These are phyloP conservation scores for Pichia paraexigua DNA, from an alignment of 805 yeast species.

Conservation along the genomic window DNA sequence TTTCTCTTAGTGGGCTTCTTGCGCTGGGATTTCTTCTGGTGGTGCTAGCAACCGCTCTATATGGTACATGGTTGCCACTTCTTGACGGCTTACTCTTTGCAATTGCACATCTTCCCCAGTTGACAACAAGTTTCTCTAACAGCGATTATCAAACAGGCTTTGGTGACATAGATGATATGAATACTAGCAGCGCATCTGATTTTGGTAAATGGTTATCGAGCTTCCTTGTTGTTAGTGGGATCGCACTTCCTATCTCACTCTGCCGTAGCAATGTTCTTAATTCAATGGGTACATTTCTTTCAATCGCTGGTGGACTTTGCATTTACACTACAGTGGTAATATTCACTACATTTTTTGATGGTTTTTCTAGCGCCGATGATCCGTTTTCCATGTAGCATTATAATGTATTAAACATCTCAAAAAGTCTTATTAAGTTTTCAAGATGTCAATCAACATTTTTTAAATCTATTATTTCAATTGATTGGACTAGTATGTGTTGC, in stretches of 20 bases:
- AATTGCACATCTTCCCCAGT: conserved; percentile 66
- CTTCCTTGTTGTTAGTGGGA: conserved; percentile 64
- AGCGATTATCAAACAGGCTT: conserved; percentile 39
- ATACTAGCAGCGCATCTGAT: conserved; percentile 48
- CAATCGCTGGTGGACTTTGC: conserved; percentile 74
- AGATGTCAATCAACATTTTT: too few relatives aligned
- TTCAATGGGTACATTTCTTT: conserved; percentile 64
- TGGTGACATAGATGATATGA: conserved; percentile 45
- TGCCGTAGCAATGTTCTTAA: conserved; percentile 69
- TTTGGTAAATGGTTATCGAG: conserved; percentile 76
- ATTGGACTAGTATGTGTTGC: too few relatives aligned
- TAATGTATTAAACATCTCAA: too few relatives aligned
- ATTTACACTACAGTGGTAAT: conserved; percentile 79
- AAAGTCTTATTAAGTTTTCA: too few relatives aligned
- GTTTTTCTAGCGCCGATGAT: conserved; percentile 33
- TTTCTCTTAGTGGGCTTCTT: conserved; percentile 65
- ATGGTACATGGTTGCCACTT: conserved; percentile 87
- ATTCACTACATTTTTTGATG: conserved; percentile 72
- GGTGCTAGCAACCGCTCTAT: conserved; percentile 80
- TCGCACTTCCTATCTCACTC: conserved; percentile 65
- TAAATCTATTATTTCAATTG: too few relatives aligned
- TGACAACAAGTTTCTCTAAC: conserved; percentile 43
- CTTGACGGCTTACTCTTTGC: conserved; percentile 56
- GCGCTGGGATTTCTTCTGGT: conserved; percentile 88
- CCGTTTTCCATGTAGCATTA: conserved; percentile 15